Conservation (phyloP, 768 basidiomycete genomes). For the Tylopilus subfusipes region DNA sequence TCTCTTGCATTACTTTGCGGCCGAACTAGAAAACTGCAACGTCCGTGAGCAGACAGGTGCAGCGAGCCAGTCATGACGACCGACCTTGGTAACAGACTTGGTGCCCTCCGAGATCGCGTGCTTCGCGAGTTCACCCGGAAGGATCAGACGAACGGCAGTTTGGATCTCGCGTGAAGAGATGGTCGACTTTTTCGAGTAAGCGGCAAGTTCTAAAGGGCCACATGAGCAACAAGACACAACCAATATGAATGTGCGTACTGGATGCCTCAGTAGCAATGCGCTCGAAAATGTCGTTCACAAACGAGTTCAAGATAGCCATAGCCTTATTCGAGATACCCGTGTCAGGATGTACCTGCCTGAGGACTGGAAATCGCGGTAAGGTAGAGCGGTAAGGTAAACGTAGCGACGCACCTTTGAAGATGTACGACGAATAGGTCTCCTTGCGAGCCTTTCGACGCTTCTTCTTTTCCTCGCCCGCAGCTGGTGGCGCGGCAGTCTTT, state of each 20-base stretch:
- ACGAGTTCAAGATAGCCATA: slow-evolving; percentile 94
- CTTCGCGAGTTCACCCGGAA: slow-evolving; percentile 94
- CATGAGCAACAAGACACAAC: not conserved
- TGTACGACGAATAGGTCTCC: slow-evolving; percentile 93
- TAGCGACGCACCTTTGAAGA: slow-evolving; percentile 74
- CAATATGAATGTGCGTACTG: slow-evolving; percentile 43
- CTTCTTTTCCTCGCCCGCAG: slow-evolving; percentile 75
- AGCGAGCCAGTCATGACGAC: slow-evolving; percentile 16
- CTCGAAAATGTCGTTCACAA: slow-evolving; percentile 94
- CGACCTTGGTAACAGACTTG: slow-evolving; percentile 82
- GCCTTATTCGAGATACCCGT: slow-evolving; percentile 99
- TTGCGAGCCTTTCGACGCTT: slow-evolving; percentile 82
- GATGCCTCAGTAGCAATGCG: slow-evolving; percentile 91
- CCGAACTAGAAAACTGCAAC: slow-evolving; percentile 65
- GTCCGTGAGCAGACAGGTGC: slow-evolving; percentile 8
- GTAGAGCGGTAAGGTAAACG: not conserved
- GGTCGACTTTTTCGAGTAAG: slow-evolving; percentile 98
- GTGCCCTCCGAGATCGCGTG: slow-evolving; percentile 75
- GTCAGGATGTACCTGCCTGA: slow-evolving; percentile 97
- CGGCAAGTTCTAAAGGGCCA: slow-evolving; percentile 71
- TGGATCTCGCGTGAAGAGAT: slow-evolving; percentile 99
- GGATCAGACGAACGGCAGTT: slow-evolving; percentile 93
- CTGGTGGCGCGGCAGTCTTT: slow-evolving; percentile 47
- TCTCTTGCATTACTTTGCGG: slow-evolving; percentile 50
- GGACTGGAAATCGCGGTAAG: slow-evolving; percentile 54